These are phyloP conservation scores for Eimeria brunetti DNA, from an alignment of 169 alveolate genomes.

Conservation along the genomic window DNA sequence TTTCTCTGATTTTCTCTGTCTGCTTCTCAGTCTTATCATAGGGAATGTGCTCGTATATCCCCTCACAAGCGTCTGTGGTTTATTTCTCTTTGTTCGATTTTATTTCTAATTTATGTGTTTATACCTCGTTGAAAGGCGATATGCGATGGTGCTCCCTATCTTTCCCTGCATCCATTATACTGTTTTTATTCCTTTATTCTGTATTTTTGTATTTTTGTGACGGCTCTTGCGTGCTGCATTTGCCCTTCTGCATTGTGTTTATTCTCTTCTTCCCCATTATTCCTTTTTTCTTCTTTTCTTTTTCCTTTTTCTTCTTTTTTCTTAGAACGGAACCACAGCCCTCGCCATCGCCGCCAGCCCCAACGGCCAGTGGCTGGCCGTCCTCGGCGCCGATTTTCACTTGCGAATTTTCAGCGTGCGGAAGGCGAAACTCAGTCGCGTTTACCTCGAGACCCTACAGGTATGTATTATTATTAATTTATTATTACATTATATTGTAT, in stretches of 20 bases:
- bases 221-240: neutral
- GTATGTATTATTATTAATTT: neutral
- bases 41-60: too few relatives aligned
- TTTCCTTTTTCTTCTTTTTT: neutral
- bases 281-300: neutral
- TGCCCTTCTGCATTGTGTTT: neutral
- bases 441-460: constrained; percentile 76
- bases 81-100: neutral
- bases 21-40: too few relatives aligned
- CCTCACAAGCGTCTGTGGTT: too few relatives aligned
- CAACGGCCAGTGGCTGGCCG: constrained; percentile 72
- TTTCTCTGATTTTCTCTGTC: too few relatives aligned
- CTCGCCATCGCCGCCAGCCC: constrained; percentile 78
- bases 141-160: neutral
- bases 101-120: neutral
- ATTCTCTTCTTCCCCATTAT: neutral
- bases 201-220: neutral
- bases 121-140: too few relatives aligned
- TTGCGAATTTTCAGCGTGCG: constrained; percentile 68
- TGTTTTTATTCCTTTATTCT: neutral
- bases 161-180: neutral
- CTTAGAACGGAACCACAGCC: constrained; percentile 68
- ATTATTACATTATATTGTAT: neutral
- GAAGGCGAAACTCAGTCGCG: constrained; percentile 61
- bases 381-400: constrained; percentile 67